Base-by-base conservation (phyloP, 2,329 filamentous ascomycete species). In the Aspergillus uvarum region DNA sequence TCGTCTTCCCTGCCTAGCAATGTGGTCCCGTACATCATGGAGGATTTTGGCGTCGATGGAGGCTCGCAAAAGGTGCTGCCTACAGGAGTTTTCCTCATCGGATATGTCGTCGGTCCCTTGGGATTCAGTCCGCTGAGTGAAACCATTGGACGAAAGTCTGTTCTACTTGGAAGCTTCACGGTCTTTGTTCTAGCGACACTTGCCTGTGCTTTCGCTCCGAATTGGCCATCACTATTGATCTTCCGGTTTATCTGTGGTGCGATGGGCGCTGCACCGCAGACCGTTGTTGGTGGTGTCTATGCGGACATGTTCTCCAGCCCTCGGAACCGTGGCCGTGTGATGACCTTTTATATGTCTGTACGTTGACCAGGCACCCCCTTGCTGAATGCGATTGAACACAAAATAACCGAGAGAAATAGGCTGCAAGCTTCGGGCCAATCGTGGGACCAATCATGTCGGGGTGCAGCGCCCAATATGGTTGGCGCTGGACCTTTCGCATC, bases 401-500 rank as follows among this genome's bases (percentile, higher is more conserved):
- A 19, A 44, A 2, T 24, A 14, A 29, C 2, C 10, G 5, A 2
- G 12, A 74, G 14, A 11, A 22, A 21, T 32, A 55, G 60, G 73
- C 73, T 1, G 75, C 76, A 3, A 75, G 74, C 4, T 72, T 75
- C 22, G 79, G 77, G 1, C 80, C 80, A 0, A 67, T 77, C 0
- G 59, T 80, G 8, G 77, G 76, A 0, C 80, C 80, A 0, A 75
- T 78, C 0, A 77, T 82, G 22, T 80, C 79, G 0, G 80, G 80
- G 0, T 82, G 76, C 50, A 68, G 74, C 5, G 69, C 76, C 0
- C 55, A 68, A 1, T 67, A 76, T n/a, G 74, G 72, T 1, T 82
- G 80, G 80, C 70, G 78, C 24, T 81, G 79, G 77, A 72, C 75
- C 0, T 82, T 81, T 42, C 79, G 79, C 84, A 82, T 91, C 24